Conservation (phyloP, 192 early-diverging fungal genomes). For the Umbelopsis sp. region DNA sequence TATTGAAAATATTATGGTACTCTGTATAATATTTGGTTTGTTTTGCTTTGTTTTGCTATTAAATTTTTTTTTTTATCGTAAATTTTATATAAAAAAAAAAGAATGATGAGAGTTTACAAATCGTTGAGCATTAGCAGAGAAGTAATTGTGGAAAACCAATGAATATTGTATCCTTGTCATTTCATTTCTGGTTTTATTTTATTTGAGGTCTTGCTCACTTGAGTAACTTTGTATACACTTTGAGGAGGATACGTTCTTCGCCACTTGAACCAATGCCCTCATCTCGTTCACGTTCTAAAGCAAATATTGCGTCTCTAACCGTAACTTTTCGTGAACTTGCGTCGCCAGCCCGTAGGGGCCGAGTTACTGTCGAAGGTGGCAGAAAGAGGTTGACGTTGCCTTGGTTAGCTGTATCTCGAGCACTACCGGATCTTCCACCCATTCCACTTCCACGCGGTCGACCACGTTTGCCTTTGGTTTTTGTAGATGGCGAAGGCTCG, state of each 20-base stretch:
- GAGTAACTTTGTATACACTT: constrained; percentile 13
- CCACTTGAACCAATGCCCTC: constrained; percentile 4
- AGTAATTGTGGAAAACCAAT: not conserved
- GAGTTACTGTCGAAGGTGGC: constrained; percentile 1
- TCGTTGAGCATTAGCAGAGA: too few species aligned
- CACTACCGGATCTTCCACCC: not conserved
- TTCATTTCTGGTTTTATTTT: too few species aligned
- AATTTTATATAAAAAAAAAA: too few species aligned
- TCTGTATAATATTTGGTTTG: too few species aligned
- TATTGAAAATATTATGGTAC: too few species aligned
- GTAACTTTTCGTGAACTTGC: constrained; percentile 46
- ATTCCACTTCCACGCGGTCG: constrained; percentile 5
- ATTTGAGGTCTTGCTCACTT: not conserved
- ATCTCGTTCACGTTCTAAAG: constrained; percentile 62
- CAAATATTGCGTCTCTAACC: constrained; percentile 73
- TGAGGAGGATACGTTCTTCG: constrained; percentile 7
- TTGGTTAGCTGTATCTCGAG: not conserved
- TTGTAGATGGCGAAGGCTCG: not conserved
- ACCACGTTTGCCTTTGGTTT: constrained; percentile 19
- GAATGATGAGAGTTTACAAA: too few species aligned
- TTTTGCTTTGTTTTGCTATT: too few species aligned
- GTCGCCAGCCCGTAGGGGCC: constrained; percentile 4
- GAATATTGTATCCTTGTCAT: not conserved
- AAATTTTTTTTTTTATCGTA: too few species aligned
- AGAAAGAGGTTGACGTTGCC: constrained; percentile 5